phyloP scores from a whole-genome alignment of 169 alveolate genomes.

The Eimeria sp. region DNA sequence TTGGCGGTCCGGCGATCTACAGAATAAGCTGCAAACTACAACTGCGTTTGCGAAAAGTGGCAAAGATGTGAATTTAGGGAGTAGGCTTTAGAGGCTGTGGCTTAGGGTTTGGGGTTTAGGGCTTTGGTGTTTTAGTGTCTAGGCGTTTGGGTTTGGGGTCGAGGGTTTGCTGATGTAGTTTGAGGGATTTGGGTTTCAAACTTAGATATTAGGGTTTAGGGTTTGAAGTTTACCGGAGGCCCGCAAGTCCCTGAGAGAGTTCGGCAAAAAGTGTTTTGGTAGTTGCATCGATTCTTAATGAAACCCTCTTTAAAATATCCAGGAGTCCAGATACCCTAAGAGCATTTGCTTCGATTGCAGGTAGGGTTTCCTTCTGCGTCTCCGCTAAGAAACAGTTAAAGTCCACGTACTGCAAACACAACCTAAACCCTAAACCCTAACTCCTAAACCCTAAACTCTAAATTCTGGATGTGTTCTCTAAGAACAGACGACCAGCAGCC shows the following conservation, averaged over 20 bases:
- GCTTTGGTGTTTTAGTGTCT: neutral
- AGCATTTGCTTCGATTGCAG: constrained; percentile 14
- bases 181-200: neutral
- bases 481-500: neutral
- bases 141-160: neutral
- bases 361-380: neutral
- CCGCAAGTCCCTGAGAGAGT: constrained; percentile 55
- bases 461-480: neutral
- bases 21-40: neutral
- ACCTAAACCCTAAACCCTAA: constrained; percentile 32
- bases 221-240: constrained; percentile 53
- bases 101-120: constrained; percentile 12
- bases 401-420: constrained; percentile 50
- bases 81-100: neutral
- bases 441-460: constrained; percentile 18
- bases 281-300: constrained; percentile 14
- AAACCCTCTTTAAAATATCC: constrained; percentile 57
- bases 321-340: constrained; percentile 56
- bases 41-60: neutral
- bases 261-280: constrained; percentile 53
- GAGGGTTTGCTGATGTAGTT: neutral
- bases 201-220: constrained; percentile 2
- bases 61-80: too few relatives aligned
- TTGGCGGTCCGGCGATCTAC: neutral
- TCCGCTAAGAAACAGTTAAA: constrained; percentile 53